These are phyloP conservation scores for Mucor sp. DNA, from an alignment of 371 early-diverging fungal species.

Conservation along the genomic window DNA sequence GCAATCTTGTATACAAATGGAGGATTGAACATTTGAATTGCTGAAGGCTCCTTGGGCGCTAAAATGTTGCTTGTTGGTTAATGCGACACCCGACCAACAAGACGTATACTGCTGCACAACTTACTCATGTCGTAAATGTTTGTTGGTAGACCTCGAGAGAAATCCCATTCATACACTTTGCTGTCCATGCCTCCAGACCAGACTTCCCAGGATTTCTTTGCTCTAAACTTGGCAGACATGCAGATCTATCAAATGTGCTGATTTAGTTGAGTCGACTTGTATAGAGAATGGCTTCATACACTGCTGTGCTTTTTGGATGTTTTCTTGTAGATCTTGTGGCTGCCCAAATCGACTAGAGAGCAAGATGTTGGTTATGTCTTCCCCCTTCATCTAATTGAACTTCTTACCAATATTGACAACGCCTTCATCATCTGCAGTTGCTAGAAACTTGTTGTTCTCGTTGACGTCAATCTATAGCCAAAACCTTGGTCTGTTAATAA, in stretches of 20 bases:
- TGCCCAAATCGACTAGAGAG: conserved; percentile 39
- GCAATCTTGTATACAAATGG: conserved; percentile 48
- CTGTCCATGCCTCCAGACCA: conserved; percentile 58
- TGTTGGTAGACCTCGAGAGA: conserved; percentile 37
- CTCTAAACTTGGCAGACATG: conserved; percentile 45
- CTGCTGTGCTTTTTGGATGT: conserved; percentile 40
- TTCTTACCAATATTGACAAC: conserved; percentile 40
- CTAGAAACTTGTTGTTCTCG: conserved; percentile 40
- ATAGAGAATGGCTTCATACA: conserved; percentile 15
- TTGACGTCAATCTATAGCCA: conserved; percentile 45
- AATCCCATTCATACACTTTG: conserved; percentile 47
- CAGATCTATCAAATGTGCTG: conserved; percentile 30
- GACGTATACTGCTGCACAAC: background rate
- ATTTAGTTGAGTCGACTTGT: background rate
- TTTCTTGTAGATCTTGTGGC: conserved; percentile 43
- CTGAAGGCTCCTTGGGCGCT: conserved; percentile 33
- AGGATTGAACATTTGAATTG: conserved; percentile 52
- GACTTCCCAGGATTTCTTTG: conserved; percentile 52
- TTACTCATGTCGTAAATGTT: conserved; percentile 39
- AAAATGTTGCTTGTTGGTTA: background rate
- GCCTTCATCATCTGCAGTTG: conserved; percentile 48
- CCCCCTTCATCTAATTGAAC: background rate
- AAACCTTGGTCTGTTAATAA: background rate
- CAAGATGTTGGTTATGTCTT: background rate
- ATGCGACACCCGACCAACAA: background rate